Evolutionary conservation across 2,329 filamentous ascomycete species (phyloP).

Genomic region (Sclerotinia borealis): DNA sequence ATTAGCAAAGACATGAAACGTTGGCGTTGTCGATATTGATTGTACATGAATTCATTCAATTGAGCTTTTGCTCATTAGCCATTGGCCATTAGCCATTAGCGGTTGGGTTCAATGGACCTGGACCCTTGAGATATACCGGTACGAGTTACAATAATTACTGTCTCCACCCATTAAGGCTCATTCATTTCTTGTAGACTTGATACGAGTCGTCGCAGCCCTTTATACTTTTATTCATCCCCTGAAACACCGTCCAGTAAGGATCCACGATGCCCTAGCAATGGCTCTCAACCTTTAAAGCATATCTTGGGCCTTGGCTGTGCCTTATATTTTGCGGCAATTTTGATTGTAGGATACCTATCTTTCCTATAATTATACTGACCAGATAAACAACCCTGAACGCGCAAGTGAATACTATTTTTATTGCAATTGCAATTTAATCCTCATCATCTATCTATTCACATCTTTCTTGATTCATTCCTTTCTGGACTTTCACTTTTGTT

Average conservation of each 20-base stretch:
- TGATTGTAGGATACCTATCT: constrained; percentile 1
- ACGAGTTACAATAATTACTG: too few species aligned
- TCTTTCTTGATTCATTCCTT: background rate
- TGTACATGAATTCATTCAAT: too few species aligned
- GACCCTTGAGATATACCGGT: background rate
- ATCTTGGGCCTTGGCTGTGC: background rate
- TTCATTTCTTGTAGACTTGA: background rate
- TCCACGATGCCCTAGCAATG: constrained; percentile 8
- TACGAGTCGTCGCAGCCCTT: constrained; percentile 1
- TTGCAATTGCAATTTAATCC: background rate
- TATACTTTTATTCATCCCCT: constrained; percentile 1
- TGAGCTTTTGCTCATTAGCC: too few species aligned
- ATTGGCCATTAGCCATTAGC: too few species aligned
- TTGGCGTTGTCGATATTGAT: background rate
- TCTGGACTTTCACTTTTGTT: background rate
- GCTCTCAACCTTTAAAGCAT: background rate
- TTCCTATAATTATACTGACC: constrained; percentile 1
- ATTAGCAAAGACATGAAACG: too few species aligned
- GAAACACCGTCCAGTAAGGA: constrained; percentile 10
- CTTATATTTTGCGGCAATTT: constrained; percentile 7
- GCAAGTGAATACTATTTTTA: background rate
- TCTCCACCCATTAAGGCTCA: background rate
- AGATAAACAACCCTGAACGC: background rate
- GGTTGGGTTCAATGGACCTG: background rate
- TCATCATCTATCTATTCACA: background rate